Evolutionary conservation across 805 yeast genomes (phyloP).

Genomic region (Candida coleopterorum): DNA sequence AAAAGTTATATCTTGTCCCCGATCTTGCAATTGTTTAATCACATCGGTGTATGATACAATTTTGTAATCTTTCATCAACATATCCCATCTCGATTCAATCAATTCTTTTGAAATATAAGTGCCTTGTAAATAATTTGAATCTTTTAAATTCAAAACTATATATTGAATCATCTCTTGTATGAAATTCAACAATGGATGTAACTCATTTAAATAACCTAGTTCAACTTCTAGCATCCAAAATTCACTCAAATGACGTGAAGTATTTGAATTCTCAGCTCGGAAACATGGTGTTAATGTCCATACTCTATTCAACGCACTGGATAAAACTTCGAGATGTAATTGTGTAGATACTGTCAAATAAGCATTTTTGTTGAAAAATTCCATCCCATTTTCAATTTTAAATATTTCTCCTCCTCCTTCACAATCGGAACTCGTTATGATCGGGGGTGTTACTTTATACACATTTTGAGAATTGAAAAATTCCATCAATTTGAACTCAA

Average conservation of each 20-base stretch:
- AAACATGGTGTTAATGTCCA: constrained; percentile 92
- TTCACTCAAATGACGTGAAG: constrained; percentile 87
- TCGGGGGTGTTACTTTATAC: constrained; percentile 77
- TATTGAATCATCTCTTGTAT: constrained; percentile 67
- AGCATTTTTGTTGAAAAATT: constrained; percentile 56
- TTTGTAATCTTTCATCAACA: constrained; percentile 57
- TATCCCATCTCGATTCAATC: constrained; percentile 51
- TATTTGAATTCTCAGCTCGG: constrained; percentile 88
- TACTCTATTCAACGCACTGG: constrained; percentile 70
- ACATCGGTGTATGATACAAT: constrained; percentile 75
- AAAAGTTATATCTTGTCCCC: constrained; percentile 36
- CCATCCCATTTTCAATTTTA: constrained; percentile 34
- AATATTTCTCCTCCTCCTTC: constrained; percentile 98
- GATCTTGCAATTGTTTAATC: constrained; percentile 39
- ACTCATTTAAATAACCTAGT: constrained; percentile 56
- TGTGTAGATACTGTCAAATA: constrained; percentile 89
- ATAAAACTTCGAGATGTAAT: constrained; percentile 77
- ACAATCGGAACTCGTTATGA: constrained; percentile 85
- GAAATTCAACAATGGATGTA: constrained; percentile 57
- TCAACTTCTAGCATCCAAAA: constrained; percentile 99
- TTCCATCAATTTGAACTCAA: constrained; percentile 48
- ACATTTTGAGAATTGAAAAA: constrained; percentile 56
- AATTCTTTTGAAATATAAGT: constrained; percentile 21
- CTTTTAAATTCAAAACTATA: constrained; percentile 23
- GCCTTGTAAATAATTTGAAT: constrained; percentile 24